These are phyloP conservation scores for Lichtheimia ramosa DNA, from an alignment of 371 early-diverging fungal genomes.

Conservation along the genomic window DNA sequence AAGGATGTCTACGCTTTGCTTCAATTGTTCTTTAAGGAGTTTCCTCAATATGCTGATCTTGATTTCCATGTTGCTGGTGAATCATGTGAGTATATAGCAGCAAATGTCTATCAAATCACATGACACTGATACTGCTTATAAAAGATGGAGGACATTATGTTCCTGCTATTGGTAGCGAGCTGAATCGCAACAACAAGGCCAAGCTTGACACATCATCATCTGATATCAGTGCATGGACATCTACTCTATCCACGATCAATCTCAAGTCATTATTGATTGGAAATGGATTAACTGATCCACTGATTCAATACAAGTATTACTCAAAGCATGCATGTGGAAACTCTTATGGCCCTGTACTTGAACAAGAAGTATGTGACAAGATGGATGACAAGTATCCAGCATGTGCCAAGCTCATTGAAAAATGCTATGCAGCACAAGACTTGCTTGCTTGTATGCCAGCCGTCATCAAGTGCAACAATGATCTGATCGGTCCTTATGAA, in stretches of 20 bases:
- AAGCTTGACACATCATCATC: conserved; percentile 5
- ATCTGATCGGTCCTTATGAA: conserved; percentile 62
- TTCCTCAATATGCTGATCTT: conserved; percentile 53
- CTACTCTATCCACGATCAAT: conserved; percentile 59
- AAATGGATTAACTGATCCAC: conserved; percentile 90
- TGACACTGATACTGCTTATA: not conserved
- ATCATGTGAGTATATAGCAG: conserved; percentile 33
- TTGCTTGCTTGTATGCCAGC: conserved; percentile 80
- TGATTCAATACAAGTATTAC: conserved; percentile 89
- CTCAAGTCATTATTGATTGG: conserved; percentile 84
- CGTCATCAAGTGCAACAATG: conserved; percentile 83
- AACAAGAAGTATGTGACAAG: conserved; percentile 59
- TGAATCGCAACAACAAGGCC: conserved; percentile 66
- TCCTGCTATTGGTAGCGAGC: conserved; percentile 73
- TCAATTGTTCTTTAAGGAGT: conserved; percentile 62
- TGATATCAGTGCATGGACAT: conserved; percentile 24
- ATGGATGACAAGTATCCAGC: conserved; percentile 76
- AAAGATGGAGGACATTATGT: conserved; percentile 77
- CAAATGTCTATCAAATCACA: not conserved
- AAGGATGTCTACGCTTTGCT: conserved; percentile 79
- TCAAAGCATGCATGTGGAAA: conserved; percentile 81
- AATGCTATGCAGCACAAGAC: conserved; percentile 79
- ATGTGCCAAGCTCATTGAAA: conserved; percentile 78
- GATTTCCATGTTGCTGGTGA: conserved; percentile 64
- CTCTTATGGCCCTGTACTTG: conserved; percentile 75